phyloP scores from a whole-genome alignment of 805 yeast genomes.

The Suhomyces prunicola region DNA sequence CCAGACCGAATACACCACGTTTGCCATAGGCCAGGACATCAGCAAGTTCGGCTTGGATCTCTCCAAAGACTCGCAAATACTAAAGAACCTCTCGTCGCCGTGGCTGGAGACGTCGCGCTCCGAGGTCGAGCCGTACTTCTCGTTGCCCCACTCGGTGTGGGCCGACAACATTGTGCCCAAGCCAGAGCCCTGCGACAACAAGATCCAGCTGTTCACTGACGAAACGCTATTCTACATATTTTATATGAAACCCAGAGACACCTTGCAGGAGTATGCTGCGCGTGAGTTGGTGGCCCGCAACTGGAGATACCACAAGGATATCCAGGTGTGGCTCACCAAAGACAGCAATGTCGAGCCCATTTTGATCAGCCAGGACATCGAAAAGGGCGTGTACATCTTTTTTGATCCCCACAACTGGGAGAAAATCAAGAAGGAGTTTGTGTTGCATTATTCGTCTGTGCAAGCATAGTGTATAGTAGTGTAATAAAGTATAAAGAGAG shows the following conservation, averaged over 20 bases:
- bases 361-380: constrained; percentile 74
- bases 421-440: constrained; percentile 71
- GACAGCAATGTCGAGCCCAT: constrained; percentile 88
- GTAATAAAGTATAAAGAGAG: neutral
- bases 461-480: constrained; percentile 17
- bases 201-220: constrained; percentile 68
- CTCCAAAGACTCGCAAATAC: constrained; percentile 44
- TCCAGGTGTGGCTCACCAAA: constrained; percentile 95
- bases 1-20: constrained; percentile 56
- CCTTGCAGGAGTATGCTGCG: constrained; percentile 90
- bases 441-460: constrained; percentile 46
- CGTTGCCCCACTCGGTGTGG: constrained; percentile 51
- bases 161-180: constrained; percentile 32
- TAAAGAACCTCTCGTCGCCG: constrained; percentile 79
- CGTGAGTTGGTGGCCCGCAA: constrained; percentile 86
- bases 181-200: constrained; percentile 45
- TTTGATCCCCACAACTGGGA: constrained; percentile 97
- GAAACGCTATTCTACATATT: constrained; percentile 92
- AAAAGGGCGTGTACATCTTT: constrained; percentile 88
- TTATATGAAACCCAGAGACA: constrained; percentile 89
- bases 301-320: constrained; percentile 96
- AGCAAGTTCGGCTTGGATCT: constrained; percentile 64
- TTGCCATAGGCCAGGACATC: constrained; percentile 75
- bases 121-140: constrained; percentile 83
- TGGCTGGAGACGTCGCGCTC: constrained; percentile 92